A percentile compares a stretch with the other conserved stretches of the same genome.
Conservation (phyloP, 352 stramenopile species). For the Pythium pyrilobum region DNA sequence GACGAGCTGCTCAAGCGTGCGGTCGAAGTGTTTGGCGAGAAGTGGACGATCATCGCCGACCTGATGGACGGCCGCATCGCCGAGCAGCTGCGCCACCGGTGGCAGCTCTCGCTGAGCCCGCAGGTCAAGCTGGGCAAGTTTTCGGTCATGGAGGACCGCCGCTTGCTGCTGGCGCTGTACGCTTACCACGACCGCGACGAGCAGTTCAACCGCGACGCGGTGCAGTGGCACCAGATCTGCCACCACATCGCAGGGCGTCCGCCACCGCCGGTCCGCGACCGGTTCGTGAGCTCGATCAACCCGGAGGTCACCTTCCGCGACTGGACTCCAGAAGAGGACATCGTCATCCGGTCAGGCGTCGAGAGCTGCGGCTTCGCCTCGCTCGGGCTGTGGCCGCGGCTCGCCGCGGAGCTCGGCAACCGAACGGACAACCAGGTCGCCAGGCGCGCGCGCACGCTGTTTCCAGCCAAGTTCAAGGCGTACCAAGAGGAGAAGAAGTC, state of each 20-base stretch:
- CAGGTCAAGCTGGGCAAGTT: slow-evolving; percentile 67
- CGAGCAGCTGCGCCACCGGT: slow-evolving; percentile 73
- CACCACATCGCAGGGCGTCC: slow-evolving; percentile 54
- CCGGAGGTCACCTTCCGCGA: slow-evolving; percentile 52
- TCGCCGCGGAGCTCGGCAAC: slow-evolving; percentile 20
- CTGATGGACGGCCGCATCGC: slow-evolving; percentile 65
- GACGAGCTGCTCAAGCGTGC: slow-evolving; percentile 19
- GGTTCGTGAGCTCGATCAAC: slow-evolving; percentile 66
- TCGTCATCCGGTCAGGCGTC: slow-evolving; percentile 30
- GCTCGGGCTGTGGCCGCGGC: slow-evolving; percentile 14
- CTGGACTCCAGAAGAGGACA: slow-evolving; percentile 54
- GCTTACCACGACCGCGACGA: slow-evolving; percentile 37
- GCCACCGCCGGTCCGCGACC: slow-evolving; percentile 50
- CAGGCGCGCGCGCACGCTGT: slow-evolving; percentile 7
- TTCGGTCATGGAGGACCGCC: slow-evolving; percentile 63
- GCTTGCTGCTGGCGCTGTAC: slow-evolving; percentile 51
- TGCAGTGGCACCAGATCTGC: slow-evolving; percentile 59
- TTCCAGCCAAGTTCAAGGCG: slow-evolving; percentile 11
- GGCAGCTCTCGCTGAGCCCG: slow-evolving; percentile 61
- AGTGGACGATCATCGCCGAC: slow-evolving; percentile 74
- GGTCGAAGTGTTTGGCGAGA: slow-evolving; percentile 64
- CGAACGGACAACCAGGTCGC: slow-evolving; percentile 24
- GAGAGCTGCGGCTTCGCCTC: slow-evolving; percentile 10
- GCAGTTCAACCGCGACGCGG: slow-evolving; percentile 39
- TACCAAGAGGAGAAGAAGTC: slow-evolving; percentile 4